Evolutionary conservation across 2,329 filamentous ascomycete species (phyloP), one percentile per base, ranked within the genome.

Genomic region (Ampelomyces quisqualis): DNA sequence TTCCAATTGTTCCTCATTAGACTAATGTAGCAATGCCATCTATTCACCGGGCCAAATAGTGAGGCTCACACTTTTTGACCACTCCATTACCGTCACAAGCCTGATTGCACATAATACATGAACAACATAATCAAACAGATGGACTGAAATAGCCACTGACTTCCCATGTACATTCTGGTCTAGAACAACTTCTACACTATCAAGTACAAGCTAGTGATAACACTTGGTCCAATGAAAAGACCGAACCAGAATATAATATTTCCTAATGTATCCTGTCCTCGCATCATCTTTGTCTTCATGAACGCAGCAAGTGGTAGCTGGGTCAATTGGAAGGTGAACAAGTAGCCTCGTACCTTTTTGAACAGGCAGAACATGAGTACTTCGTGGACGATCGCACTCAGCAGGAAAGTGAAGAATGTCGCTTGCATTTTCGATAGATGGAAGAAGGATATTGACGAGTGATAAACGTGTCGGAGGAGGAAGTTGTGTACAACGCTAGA

Each of bases 401-500:
- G 70, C 51, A 88, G 75, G 60, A 90, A 90, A 0, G 86, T 90
- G 30, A 88, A 81, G 37, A 89, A 78, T 0, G 86, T 89, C 2
- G 87, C 87, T 4, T 81, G 80, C 51, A 81, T 77, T 60, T 84
- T 84, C 54, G 81, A 81, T 36, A 90, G 75, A 45, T 82, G 81
- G 65, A 89, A 79, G 7, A 84, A 80, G 2, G 82, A 86, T 57
- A 90, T 90, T 31, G 81, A 85, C 31, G 78, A 82, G 68, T 90
- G 85, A 60, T 90, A 90, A 44, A 90, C 87, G 57, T 90, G 86
- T 10, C 87, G 77, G 2, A 90, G 74, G 19, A 90, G 71, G 65
- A 90, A 90, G 55, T 85, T 82, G 60, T 90, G 86, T 3, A 90
- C n/a, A n/a, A n/a, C n/a, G n/a, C n/a, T n/a, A n/a, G n/a, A n/a